Percentiles rank a stretch among this genome's conserved stretches.
Conservation (phyloP, 2,329 filamentous ascomycete species). For the Venturia carpophila region DNA sequence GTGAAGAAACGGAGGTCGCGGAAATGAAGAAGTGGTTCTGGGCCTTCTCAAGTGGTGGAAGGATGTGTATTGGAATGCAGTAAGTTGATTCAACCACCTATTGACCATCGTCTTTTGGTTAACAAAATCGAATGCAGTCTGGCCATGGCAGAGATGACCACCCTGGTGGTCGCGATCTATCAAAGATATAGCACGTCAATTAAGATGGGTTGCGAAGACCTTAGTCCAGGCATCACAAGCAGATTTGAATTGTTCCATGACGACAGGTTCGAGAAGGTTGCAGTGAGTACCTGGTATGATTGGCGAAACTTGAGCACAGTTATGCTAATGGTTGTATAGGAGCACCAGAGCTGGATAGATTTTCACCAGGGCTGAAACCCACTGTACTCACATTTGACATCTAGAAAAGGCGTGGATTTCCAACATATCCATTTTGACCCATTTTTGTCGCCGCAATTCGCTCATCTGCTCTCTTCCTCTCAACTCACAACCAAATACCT, state of each 20-base stretch:
- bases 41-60: constrained; percentile 34
- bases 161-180: constrained; percentile 40
- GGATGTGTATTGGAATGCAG: constrained; percentile 37
- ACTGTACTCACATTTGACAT: too few species aligned
- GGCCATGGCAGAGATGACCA: constrained; percentile 46
- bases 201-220: constrained; percentile 25
- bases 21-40: constrained; percentile 34
- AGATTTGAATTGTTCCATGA: constrained; percentile 38
- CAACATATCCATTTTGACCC: too few species aligned
- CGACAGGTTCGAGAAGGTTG: constrained; percentile 25
- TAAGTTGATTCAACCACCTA: constrained; percentile 19
- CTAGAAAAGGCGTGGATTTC: too few species aligned
- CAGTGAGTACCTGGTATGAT: constrained; percentile 20
- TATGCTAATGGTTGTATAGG: not conserved
- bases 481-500: too few species aligned
- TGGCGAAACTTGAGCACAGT: constrained; percentile 18
- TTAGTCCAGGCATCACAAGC: constrained; percentile 35
- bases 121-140: constrained; percentile 27
- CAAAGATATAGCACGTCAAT: constrained; percentile 35
- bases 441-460: too few species aligned
- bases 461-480: too few species aligned
- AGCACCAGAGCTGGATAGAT: constrained; percentile 16
- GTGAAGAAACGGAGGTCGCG: constrained; percentile 19
- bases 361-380: not conserved
- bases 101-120: not conserved